Evolutionary conservation across 768 basidiomycete species (phyloP).

Genomic region (Termitomyces heimii): DNA sequence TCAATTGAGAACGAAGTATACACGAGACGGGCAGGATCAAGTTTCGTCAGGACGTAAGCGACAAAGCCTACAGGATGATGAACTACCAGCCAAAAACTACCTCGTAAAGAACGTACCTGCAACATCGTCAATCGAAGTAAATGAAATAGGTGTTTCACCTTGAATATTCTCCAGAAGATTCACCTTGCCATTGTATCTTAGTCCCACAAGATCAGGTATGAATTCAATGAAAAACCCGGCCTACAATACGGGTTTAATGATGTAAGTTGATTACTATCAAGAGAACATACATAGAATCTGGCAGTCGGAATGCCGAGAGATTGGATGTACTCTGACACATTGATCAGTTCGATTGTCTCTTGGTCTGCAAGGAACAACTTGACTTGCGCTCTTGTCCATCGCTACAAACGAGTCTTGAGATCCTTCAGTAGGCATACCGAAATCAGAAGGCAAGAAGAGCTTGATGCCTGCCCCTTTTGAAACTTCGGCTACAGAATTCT

Average conservation of each 20-base stretch:
- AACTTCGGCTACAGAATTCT: conserved; percentile 8
- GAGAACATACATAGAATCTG: conserved; percentile 4
- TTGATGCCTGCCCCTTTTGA: conserved; percentile 11
- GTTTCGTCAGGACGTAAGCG: conserved; percentile 13
- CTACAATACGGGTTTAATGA: neutral
- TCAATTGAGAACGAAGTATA: conserved; percentile 26
- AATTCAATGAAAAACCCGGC: conserved; percentile 5
- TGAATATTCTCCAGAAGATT: conserved; percentile 2
- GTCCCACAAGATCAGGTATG: conserved; percentile 7
- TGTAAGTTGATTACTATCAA: neutral
- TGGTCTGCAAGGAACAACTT: neutral
- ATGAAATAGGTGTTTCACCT: conserved; percentile 4
- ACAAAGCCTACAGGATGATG: conserved; percentile 3
- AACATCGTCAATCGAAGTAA: conserved; percentile 5
- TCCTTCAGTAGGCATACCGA: conserved; percentile 6
- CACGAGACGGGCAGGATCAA: conserved; percentile 20
- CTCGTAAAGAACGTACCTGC: neutral
- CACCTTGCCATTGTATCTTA: conserved; percentile 3
- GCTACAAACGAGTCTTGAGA: neutral
- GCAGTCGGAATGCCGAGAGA: conserved; percentile 8
- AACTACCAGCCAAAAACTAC: neutral
- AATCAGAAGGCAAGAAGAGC: conserved; percentile 11
- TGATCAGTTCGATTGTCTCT: neutral
- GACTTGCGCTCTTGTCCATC: conserved; percentile 10
- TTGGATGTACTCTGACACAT: conserved; percentile 9